Evolutionary conservation across 73 alveolate species (phyloP).

Genomic region (Tetrahymena thermophila): DNA sequence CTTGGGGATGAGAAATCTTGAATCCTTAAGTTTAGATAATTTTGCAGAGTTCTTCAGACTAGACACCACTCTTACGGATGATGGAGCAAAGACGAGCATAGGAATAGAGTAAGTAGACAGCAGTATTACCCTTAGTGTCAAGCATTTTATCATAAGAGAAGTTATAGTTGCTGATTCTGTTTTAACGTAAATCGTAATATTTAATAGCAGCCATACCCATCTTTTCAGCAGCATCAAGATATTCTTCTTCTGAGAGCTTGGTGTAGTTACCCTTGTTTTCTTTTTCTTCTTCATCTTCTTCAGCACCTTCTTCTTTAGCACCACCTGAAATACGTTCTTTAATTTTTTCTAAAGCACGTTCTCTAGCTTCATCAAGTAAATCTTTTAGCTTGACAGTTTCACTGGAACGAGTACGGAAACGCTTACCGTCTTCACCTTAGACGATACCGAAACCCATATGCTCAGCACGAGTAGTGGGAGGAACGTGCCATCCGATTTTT

Average conservation of each 20-base stretch:
- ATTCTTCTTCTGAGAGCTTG: slow-evolving; percentile 67
- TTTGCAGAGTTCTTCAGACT: slow-evolving; percentile 34
- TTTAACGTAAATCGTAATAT: slow-evolving; percentile 96
- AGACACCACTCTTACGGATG: slow-evolving; percentile 79
- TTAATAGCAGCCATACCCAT: slow-evolving; percentile 97
- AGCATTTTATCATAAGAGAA: slow-evolving; percentile 96
- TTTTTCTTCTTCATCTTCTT: slow-evolving; percentile 1
- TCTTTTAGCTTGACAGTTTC: slow-evolving; percentile 84
- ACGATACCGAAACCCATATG: slow-evolving; percentile 99
- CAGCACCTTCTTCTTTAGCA: slow-evolving; percentile 18
- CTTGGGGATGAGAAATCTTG: slow-evolving; percentile 55
- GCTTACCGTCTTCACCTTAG: slow-evolving; percentile 90
- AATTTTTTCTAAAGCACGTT: slow-evolving; percentile 66
- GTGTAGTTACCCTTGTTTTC: slow-evolving; percentile 25
- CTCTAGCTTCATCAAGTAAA: slow-evolving; percentile 95
- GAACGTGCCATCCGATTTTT: slow-evolving; percentile 80
- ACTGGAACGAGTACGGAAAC: slow-evolving; percentile 95
- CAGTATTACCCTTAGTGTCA: slow-evolving; percentile 99
- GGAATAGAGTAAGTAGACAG: slow-evolving; percentile 94
- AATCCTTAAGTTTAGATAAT: slow-evolving; percentile 39
- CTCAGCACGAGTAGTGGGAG: slow-evolving; percentile 71
- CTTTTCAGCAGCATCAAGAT: slow-evolving; percentile 80
- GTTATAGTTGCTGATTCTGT: slow-evolving; percentile 85
- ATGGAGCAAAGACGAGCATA: slow-evolving; percentile 97
- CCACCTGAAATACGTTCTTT: background rate